Conservation (phyloP, 345 rosid species). For the Limnanthes douglasii region DNA sequence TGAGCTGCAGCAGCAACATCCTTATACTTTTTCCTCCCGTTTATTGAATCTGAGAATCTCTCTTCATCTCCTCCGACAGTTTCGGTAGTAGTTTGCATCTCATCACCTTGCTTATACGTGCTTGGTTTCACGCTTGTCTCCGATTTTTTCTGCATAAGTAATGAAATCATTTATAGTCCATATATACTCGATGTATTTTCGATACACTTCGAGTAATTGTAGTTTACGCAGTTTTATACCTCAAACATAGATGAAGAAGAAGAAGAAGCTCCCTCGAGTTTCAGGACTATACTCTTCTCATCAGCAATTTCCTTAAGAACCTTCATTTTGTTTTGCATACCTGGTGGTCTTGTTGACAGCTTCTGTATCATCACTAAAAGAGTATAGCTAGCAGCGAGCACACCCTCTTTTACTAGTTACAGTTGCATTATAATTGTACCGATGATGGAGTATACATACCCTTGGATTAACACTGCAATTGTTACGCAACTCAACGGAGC, state of each 20-base stretch:
- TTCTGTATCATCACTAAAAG: constrained; percentile 16
- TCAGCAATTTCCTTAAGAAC: constrained; percentile 56
- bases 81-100: too few species aligned
- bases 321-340: constrained; percentile 39
- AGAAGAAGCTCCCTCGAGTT: constrained; percentile 24
- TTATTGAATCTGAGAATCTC: constrained; percentile 16
- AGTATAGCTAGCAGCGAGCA: constrained; percentile 2
- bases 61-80: constrained; percentile 5
- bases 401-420: background rate
- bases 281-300: constrained; percentile 39
- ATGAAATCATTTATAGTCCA: constrained; percentile 1
- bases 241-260: constrained; percentile 16
- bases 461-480: constrained; percentile 52
- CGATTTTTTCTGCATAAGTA: constrained; percentile 21
- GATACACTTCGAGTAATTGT: constrained; percentile 4
- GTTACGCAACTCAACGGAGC: constrained; percentile 63
- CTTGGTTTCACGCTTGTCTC: constrained; percentile 8
- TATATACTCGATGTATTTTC: background rate
- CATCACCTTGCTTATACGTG: constrained; percentile 8
- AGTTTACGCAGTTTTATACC: constrained; percentile 27
- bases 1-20: constrained; percentile 95
- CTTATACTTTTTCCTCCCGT: constrained; percentile 38
- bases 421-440: constrained; percentile 3
- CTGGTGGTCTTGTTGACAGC: constrained; percentile 27
- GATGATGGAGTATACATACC: background rate